These are phyloP conservation scores for Aureobasidium sp. DNA, from an alignment of 2,329 filamentous ascomycete species.

Conservation along the genomic window DNA sequence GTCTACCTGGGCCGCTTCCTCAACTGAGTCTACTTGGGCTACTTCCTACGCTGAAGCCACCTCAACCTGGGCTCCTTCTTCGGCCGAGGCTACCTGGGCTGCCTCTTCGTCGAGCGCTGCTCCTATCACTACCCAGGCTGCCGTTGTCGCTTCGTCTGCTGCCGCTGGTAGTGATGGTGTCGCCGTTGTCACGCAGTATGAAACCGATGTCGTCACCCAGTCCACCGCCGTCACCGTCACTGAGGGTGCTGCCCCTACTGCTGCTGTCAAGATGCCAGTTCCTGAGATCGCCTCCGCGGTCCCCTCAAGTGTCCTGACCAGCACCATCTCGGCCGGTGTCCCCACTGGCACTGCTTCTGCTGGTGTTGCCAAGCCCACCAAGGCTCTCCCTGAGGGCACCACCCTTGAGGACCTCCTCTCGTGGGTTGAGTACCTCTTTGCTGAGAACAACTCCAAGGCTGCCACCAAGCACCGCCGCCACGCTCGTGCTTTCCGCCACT, in stretches of 20 bases:
- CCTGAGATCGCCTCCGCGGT: neutral
- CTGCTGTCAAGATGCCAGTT: neutral
- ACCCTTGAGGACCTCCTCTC: conserved; percentile 24
- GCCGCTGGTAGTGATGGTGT: neutral
- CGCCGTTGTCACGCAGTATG: conserved; percentile 2
- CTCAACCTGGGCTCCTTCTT: conserved; percentile 21
- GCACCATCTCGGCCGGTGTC: conserved; percentile 17
- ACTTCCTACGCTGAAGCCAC: conserved; percentile 14
- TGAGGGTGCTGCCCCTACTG: conserved; percentile 20
- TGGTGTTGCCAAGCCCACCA: conserved; percentile 18
- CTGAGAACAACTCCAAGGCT: conserved; percentile 12
- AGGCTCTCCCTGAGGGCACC: conserved; percentile 24
- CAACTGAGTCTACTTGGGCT: neutral
- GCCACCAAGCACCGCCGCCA: conserved; percentile 5
- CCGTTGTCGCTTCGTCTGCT: neutral
- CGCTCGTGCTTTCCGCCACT: conserved; percentile 14
- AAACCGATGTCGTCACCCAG: conserved; percentile 5
- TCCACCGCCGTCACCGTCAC: conserved; percentile 19
- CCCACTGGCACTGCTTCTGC: conserved; percentile 15
- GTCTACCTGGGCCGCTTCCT: neutral
- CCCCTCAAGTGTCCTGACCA: conserved; percentile 12
- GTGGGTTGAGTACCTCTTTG: conserved; percentile 25
- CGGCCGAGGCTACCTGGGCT: conserved; percentile 21
- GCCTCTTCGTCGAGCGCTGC: conserved; percentile 21
- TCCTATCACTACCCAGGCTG: conserved; percentile 8